A percentile compares a stretch with the other conserved stretches of the same genome.
phyloP scores from a whole-genome alignment of 23 red algal genomes.

The Gracilaria caudata region DNA sequence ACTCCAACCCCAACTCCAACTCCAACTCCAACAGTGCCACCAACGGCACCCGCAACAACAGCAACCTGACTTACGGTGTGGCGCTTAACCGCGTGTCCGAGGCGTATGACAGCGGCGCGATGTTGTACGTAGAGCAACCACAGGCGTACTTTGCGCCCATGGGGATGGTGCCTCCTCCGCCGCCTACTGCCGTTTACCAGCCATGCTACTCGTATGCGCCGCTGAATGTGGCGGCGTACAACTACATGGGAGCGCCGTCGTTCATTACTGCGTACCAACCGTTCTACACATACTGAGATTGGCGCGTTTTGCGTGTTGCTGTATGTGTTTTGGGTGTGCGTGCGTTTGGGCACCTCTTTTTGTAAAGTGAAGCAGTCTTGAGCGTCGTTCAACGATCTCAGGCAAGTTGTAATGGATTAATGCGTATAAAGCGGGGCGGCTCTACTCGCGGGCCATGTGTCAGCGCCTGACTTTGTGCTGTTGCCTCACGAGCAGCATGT shows the following conservation, averaged over 20 bases:
- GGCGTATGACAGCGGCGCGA: background rate
- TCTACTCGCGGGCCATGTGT: background rate
- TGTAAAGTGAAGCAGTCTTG: background rate
- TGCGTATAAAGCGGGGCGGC: too few relatives aligned
- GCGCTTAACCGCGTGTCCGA: background rate
- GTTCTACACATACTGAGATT: constrained; percentile 31
- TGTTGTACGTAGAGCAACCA: constrained; percentile 9
- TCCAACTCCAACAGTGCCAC: background rate
- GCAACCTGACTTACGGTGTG: background rate
- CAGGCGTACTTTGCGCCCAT: constrained; percentile 5
- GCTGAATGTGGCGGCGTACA: background rate
- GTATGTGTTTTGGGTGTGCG: background rate
- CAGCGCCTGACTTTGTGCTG: background rate
- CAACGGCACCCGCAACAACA: background rate
- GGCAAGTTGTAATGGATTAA: too few relatives aligned
- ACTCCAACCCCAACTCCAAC: background rate
- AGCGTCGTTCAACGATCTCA: background rate
- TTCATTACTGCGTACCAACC: constrained; percentile 10
- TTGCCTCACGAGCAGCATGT: background rate
- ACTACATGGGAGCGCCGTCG: constrained; percentile 16
- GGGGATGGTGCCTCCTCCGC: background rate
- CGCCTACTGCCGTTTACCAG: background rate
- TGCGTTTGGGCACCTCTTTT: background rate
- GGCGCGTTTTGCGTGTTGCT: background rate
- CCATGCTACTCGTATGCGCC: constrained; percentile 10